These are phyloP conservation scores for Auxenochlorella protothecoides DNA, from an alignment of 139 green algal species.

Conservation along the genomic window DNA sequence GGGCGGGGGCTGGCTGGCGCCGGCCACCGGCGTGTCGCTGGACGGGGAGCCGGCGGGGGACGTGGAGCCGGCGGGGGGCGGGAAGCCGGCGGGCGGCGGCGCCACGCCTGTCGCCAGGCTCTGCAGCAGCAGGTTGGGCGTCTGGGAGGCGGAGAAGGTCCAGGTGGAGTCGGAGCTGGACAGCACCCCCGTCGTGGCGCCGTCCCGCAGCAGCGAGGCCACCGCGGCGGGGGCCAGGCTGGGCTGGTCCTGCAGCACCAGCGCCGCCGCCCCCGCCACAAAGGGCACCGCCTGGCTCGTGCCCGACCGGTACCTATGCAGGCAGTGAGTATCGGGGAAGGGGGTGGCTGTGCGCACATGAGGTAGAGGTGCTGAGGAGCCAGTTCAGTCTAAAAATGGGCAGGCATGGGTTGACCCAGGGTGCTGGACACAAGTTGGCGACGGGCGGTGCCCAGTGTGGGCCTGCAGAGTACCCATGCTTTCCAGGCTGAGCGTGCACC, in stretches of 20 bases:
- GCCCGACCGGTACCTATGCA: conserved; percentile 14
- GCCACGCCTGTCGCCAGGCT: neutral
- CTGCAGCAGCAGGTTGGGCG: neutral
- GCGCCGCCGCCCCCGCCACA: conserved; percentile 14
- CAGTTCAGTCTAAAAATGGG: too few relatives aligned
- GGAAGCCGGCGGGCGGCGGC: too few relatives aligned
- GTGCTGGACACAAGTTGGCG: too few relatives aligned
- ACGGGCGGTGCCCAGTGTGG: too few relatives aligned
- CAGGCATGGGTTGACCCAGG: too few relatives aligned
- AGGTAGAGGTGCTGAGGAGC: neutral
- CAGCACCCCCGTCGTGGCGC: neutral
- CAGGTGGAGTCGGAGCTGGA: neutral
- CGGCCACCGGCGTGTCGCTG: too few relatives aligned
- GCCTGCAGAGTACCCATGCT: too few relatives aligned
- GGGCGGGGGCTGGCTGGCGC: too few relatives aligned
- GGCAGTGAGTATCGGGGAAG: neutral
- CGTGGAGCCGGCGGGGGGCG: too few relatives aligned
- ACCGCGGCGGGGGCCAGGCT: neutral
- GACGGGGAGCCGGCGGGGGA: too few relatives aligned
- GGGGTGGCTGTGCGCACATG: neutral
- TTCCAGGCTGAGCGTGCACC: too few relatives aligned
- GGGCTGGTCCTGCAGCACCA: conserved; percentile 1
- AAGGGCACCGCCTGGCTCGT: conserved; percentile 24
- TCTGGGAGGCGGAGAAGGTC: neutral
- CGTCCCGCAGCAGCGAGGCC: neutral